Evolutionary conservation across 805 yeast genomes (phyloP).

Genomic region (Metschnikowia peoriensis): DNA sequence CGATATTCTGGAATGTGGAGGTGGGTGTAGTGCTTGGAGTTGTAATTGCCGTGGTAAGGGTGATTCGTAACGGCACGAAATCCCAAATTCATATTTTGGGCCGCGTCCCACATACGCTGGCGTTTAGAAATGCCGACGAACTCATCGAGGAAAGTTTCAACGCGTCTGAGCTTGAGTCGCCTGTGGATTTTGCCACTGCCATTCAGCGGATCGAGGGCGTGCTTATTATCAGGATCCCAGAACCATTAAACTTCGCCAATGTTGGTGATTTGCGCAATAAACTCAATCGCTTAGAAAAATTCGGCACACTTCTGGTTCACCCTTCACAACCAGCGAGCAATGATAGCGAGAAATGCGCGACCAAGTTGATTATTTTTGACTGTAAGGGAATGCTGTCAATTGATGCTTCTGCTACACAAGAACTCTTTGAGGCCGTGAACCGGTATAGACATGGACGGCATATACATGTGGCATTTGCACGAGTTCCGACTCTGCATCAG

Average conservation of each 20-base stretch:
- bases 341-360: conserved; percentile 35
- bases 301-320: conserved; percentile 72
- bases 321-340: conserved; percentile 66
- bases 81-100: conserved; percentile 47
- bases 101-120: conserved; percentile 43
- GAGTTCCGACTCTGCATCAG: conserved; percentile 49
- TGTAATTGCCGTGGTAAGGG: conserved; percentile 32
- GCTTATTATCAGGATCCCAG: conserved; percentile 77
- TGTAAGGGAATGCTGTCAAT: conserved; percentile 77
- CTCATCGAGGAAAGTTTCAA: conserved; percentile 39
- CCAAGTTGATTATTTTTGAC: conserved; percentile 67
- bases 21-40: conserved; percentile 39
- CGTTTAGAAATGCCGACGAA: conserved; percentile 72
- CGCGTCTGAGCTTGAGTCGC: neutral
- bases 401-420: conserved; percentile 80
- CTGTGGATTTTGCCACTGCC: conserved; percentile 24
- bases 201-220: conserved; percentile 62
- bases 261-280: conserved; percentile 71
- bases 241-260: conserved; percentile 86
- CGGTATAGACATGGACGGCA: conserved; percentile 50
- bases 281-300: conserved; percentile 66
- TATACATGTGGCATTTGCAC: conserved; percentile 57
- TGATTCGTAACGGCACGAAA: conserved; percentile 39
- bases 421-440: conserved; percentile 57
- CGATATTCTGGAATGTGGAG: conserved; percentile 38